Evolutionary conservation across 257 asterid genomes (phyloP).

Genomic region (Paraleonurus japonicus): DNA sequence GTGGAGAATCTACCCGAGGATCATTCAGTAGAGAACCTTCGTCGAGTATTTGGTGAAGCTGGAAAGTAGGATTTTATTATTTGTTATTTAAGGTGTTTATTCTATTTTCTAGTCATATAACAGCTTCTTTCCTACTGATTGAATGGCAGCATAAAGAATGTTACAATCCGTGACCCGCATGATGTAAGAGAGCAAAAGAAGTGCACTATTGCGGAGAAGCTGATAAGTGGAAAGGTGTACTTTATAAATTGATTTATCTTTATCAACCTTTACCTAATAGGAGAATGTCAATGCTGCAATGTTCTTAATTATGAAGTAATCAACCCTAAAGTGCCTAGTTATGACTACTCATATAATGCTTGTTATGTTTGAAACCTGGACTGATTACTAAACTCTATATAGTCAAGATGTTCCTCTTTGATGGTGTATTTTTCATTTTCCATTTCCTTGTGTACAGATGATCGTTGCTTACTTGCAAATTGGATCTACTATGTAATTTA

Average conservation of each 20-base stretch:
- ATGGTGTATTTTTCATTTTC: neutral
- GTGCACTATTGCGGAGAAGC: slow-evolving; percentile 78
- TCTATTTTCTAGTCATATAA: slow-evolving; percentile 4
- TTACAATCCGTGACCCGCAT: slow-evolving; percentile 73
- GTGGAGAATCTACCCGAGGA: slow-evolving; percentile 96
- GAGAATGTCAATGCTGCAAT: slow-evolving; percentile 4
- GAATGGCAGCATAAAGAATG: slow-evolving; percentile 58
- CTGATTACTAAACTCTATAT: neutral
- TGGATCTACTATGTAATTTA: neutral
- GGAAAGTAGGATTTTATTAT: slow-evolving; percentile 62
- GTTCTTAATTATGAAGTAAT: neutral
- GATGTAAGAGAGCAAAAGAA: slow-evolving; percentile 61
- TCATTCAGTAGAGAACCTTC: slow-evolving; percentile 86
- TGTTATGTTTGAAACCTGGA: neutral
- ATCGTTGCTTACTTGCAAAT: slow-evolving; percentile 7
- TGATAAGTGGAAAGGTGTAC: slow-evolving; percentile 82
- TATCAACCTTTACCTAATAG: slow-evolving; percentile 1
- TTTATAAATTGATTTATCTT: neutral
- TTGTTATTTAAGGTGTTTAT: slow-evolving; percentile 8
- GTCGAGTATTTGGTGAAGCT: slow-evolving; percentile 75
- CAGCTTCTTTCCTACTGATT: slow-evolving; percentile 21
- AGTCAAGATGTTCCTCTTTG: neutral
- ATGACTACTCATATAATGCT: neutral
- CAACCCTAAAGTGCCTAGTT: slow-evolving; percentile 8
- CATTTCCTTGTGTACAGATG: neutral